Conservation (phyloP, 2,329 filamentous ascomycete genomes). For the Calonectria honghensis region DNA sequence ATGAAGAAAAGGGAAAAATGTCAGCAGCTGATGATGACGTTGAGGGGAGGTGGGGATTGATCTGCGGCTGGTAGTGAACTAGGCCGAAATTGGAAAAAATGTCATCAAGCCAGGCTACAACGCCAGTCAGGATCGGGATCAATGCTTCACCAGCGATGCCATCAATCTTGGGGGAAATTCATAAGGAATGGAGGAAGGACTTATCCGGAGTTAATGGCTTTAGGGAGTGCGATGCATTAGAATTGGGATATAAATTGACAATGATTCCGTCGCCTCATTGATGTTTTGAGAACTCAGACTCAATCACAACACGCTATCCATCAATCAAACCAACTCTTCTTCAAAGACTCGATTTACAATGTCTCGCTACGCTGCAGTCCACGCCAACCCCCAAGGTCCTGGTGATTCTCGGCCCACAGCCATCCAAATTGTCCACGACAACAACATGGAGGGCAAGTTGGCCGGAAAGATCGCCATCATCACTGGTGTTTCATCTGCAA, state of each 20-base stretch:
- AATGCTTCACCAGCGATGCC: not conserved
- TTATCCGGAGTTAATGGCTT: constrained; percentile 1
- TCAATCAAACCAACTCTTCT: not conserved
- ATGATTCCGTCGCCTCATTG: not conserved
- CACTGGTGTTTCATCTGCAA: constrained; percentile 39
- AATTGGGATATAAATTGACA: not conserved
- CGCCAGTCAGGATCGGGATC: not conserved
- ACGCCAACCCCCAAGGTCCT: constrained; percentile 35
- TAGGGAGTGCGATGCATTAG: not conserved
- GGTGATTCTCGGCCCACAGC: constrained; percentile 46
- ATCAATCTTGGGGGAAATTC: not conserved
- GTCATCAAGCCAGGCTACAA: constrained; percentile 24
- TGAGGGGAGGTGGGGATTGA: not conserved
- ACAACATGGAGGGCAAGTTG: constrained; percentile 30
- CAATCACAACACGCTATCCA: not conserved
- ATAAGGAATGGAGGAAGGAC: not conserved
- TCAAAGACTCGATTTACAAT: constrained; percentile 11
- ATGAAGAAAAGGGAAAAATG: constrained; percentile 33
- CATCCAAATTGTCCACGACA: constrained; percentile 37
- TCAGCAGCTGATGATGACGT: not conserved
- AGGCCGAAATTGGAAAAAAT: constrained; percentile 35
- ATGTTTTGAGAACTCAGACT: not conserved
- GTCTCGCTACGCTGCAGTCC: constrained; percentile 29
- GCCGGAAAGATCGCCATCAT: constrained; percentile 33
- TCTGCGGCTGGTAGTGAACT: not conserved